Conservation (phyloP, 495 filamentous ascomycete species). For the Hyaloscypha hepaticicola region DNA sequence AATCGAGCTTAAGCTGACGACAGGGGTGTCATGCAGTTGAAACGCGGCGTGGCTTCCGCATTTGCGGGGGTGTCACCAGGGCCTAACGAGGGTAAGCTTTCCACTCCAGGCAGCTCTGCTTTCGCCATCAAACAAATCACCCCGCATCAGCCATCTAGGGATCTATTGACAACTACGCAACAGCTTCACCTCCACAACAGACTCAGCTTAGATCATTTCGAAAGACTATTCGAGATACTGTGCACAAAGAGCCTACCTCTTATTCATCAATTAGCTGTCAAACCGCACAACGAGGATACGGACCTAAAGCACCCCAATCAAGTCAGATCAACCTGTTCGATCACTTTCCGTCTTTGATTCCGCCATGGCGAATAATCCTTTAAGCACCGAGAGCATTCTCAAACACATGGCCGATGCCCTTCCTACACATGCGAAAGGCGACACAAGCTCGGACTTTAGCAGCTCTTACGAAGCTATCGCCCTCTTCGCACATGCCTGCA, state of each 20-base stretch:
- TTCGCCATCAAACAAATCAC: constrained; percentile 4
- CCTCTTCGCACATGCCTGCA: constrained; percentile 79
- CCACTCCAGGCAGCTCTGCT: constrained; percentile 4
- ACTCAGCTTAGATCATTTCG: not conserved
- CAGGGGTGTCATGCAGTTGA: not conserved
- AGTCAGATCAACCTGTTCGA: not conserved
- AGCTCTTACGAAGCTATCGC: constrained; percentile 82
- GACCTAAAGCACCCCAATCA: not conserved
- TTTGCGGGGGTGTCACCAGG: not conserved
- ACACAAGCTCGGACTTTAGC: constrained; percentile 61
- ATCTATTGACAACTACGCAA: not conserved
- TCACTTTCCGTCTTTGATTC: not conserved
- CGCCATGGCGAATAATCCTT: constrained; percentile 30
- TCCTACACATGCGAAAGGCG: constrained; percentile 48
- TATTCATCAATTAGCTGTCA: not conserved
- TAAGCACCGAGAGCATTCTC: constrained; percentile 45
- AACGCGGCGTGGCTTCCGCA: not conserved
- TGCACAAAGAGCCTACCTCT: not conserved
- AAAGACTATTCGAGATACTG: not conserved
- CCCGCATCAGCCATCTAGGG: not conserved
- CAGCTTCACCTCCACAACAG: not conserved
- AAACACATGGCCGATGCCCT: constrained; percentile 58
- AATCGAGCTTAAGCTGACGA: not conserved
- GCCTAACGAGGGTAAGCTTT: not conserved
- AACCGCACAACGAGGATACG: not conserved